Conservation (phyloP, 129 eudicot species). For the Lactuca saligna region DNA sequence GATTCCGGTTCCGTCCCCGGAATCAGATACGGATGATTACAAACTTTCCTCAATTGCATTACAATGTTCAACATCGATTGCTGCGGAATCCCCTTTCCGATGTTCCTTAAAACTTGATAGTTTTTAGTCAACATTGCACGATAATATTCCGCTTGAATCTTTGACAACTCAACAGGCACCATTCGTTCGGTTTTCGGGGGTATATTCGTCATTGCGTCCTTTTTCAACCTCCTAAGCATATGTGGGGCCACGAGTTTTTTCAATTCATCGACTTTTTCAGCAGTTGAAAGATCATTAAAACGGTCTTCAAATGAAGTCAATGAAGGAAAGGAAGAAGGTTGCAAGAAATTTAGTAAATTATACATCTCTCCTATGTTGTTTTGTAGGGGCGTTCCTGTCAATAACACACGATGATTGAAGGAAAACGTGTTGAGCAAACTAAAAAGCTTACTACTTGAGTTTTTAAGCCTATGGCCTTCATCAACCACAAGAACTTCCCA, state of each 20-base stretch:
- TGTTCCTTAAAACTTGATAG: constrained; percentile 79
- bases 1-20: constrained; percentile 94
- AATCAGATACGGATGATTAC: constrained; percentile 95
- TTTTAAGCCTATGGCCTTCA: constrained; percentile 93
- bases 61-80: constrained; percentile 95
- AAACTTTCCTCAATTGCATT: constrained; percentile 89
- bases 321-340: constrained; percentile 85
- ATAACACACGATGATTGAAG: constrained; percentile 88
- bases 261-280: constrained; percentile 89
- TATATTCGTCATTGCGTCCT: constrained; percentile 91
- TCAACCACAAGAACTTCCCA: constrained; percentile 99
- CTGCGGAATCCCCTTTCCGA: constrained; percentile 84
- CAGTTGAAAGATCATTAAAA: constrained; percentile 84
- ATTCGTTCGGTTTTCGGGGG: constrained; percentile 95
- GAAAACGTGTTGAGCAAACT: constrained; percentile 75
- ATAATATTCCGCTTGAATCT: constrained; percentile 93
- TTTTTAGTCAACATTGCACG: constrained; percentile 98
- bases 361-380: constrained; percentile 95
- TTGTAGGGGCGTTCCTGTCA: constrained; percentile 97
- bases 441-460: constrained; percentile 87
- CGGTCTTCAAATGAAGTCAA: constrained; percentile 81
- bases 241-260: constrained; percentile 96
- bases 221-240: constrained; percentile 93
- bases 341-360: constrained; percentile 83
- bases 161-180: constrained; percentile 95